Base-by-base conservation (phyloP, 208 protist genomes). In the Trypanosoma boissoni region DNA sequence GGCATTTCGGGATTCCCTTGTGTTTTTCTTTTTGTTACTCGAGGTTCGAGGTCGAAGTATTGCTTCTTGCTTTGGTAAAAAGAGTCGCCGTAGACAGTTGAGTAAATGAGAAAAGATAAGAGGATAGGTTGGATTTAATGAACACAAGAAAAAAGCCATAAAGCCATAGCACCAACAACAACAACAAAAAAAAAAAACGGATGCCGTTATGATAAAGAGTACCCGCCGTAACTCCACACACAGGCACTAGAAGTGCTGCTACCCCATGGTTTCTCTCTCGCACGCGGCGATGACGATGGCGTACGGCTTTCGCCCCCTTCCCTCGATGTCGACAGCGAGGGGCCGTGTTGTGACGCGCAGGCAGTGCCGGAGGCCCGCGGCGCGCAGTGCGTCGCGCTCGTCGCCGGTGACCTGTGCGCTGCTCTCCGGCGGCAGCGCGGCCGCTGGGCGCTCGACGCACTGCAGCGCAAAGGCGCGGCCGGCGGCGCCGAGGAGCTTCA, bases 21-120 rank as follows among this genome's bases (percentile, higher is more conserved):
- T 83, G 37, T 80, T 37, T 32, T 52, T 55, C 23, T 48, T 87
- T 84, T 91, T 91, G 43, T 91, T 91, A 91, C 83, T 91, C 83
- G 83, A 86, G 74, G 83, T 72, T 76, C 83, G 78, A 86, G 83
- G 83, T 85, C 39, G 51, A 59, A 64, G 48, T 64, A 18, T 6
- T 49, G 48, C 36, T 64, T 48, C 55, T 70, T 79, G 64, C 64
- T 63, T 48, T 75, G 58, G 67, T n/a, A n/a, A n/a, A n/a, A n/a
- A n/a, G n/a, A n/a, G n/a, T n/a, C n/a, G n/a, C n/a, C n/a, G n/a
- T n/a, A n/a, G n/a, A n/a, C n/a, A n/a, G n/a, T n/a, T n/a, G n/a
- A n/a, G n/a, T n/a, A n/a, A n/a, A n/a, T n/a, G n/a, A n/a, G n/a
- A n/a, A n/a, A n/a, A n/a, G n/a, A n/a, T n/a, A n/a, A n/a, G n/a